Evolutionary conservation across 129 eudicot species (phyloP), one percentile per base, ranked within the genome.

Genomic region (Ambrosia trifida): DNA sequence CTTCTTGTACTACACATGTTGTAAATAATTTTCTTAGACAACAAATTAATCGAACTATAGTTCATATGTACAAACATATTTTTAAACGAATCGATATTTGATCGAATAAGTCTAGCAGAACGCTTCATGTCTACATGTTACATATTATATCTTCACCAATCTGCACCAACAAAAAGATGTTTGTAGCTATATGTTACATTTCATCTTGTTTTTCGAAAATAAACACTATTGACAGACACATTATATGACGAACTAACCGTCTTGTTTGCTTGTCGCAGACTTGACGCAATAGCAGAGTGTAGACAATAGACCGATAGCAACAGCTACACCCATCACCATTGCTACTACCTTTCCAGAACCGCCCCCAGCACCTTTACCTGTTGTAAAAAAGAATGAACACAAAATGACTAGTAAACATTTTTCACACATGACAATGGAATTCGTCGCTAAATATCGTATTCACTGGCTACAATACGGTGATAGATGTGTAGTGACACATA

Each of bases 311-410:
- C 50, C 33, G 47, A 82, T 13, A 50, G 76, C 87, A 40, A 60
- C 84, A 18, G 79, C 77, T 11, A 80, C 78, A 3, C 94, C 94
- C 33, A 87, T 69, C 18, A 84, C 87, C 50, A 87, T 79, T 44
- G 94, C 89, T 24, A 77, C 83, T 47, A 77, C 59, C 76, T 84
- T 87, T 0, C 73, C 72, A 0, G 83, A 76, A 69, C 61, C 60
- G 4, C 70, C 74, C 35, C 80, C 86, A 2, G 32, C 54, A 7
- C 62, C 53, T 2, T 79, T 49, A 33, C 16, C 81, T 79, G 58
- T 30, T 24, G 28, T 24, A 1, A 35, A 70, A 62, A n/a, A 62
- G 63, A 1, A 52, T 7, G 11, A n/a, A 56, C 43, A 52, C 12
- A 40, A 47, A 3, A 54, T 44, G 33, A 74, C 40, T 54, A 40